Conservation (phyloP, 306 rosid genomes). For the Aeschynomene evenia region DNA sequence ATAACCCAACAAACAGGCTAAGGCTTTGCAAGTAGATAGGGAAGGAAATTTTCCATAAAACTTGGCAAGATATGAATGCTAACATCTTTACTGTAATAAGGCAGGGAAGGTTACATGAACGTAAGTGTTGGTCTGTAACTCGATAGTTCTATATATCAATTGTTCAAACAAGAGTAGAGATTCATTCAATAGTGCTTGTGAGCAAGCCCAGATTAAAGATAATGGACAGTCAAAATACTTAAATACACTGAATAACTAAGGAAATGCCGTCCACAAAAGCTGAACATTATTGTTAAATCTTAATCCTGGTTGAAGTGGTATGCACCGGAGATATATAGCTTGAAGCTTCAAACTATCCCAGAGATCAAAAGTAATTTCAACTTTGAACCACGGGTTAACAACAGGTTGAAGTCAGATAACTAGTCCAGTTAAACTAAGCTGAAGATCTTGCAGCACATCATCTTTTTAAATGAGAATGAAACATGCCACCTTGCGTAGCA, state of each 20-base stretch:
- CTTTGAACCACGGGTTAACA: too few relatives aligned
- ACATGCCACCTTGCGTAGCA: not conserved
- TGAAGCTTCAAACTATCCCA: not conserved
- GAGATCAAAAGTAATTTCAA: too few relatives aligned
- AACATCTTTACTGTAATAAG: not conserved
- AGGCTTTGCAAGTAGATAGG: not conserved
- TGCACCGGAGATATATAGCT: not conserved
- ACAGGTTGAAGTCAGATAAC: too few relatives aligned
- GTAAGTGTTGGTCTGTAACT: not conserved
- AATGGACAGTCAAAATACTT: not conserved
- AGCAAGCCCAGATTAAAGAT: not conserved
- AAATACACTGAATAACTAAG: not conserved
- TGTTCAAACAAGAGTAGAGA: not conserved
- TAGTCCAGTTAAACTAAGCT: not conserved
- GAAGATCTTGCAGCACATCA: not conserved
- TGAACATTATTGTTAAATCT: not conserved
- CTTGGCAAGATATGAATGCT: slow-evolving; percentile 2
- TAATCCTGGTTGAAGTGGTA: not conserved
- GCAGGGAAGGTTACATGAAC: not conserved
- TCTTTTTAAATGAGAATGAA: not conserved
- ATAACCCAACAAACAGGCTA: not conserved
- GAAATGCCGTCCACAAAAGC: not conserved
- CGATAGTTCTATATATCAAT: not conserved
- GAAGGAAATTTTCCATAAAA: not conserved
- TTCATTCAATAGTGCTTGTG: not conserved